These are phyloP conservation scores for Ogataea pignaliae DNA, from an alignment of 805 yeast genomes.

Conservation along the genomic window DNA sequence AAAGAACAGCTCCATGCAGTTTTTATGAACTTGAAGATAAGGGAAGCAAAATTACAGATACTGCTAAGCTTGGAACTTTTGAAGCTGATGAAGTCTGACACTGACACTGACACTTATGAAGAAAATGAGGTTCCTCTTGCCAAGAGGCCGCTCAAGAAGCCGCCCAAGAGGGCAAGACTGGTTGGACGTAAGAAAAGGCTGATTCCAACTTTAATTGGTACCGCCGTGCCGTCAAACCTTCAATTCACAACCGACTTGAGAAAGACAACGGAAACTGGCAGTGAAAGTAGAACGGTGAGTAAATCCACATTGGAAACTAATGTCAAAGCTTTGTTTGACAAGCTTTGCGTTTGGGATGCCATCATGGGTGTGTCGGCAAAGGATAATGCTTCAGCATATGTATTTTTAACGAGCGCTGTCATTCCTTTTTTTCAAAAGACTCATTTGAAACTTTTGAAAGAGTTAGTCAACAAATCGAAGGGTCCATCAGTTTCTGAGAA, in stretches of 20 bases:
- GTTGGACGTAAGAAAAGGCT: constrained; percentile 30
- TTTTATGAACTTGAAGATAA: constrained; percentile 14
- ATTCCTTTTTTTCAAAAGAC: constrained; percentile 28
- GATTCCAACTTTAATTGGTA: constrained; percentile 31
- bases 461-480: constrained; percentile 23
- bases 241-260: constrained; percentile 27
- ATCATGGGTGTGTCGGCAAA: constrained; percentile 22
- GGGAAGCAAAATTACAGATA: constrained; percentile 29
- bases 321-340: constrained; percentile 24
- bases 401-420: constrained; percentile 23
- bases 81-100: constrained; percentile 9
- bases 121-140: not conserved
- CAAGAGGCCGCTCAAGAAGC: constrained; percentile 1
- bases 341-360: constrained; percentile 31
- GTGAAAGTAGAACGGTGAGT: not conserved
- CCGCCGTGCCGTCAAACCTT: constrained; percentile 18
- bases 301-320: constrained; percentile 7
- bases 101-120: not conserved
- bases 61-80: constrained; percentile 25
- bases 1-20: constrained; percentile 5
- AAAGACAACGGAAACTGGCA: not conserved
- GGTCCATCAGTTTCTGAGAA: constrained; percentile 25
- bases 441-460: constrained; percentile 22
- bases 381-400: constrained; percentile 25
- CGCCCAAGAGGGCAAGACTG: constrained; percentile 5